Conservation (phyloP, 164 flowering plant species). For the Litsea cubeba region DNA sequence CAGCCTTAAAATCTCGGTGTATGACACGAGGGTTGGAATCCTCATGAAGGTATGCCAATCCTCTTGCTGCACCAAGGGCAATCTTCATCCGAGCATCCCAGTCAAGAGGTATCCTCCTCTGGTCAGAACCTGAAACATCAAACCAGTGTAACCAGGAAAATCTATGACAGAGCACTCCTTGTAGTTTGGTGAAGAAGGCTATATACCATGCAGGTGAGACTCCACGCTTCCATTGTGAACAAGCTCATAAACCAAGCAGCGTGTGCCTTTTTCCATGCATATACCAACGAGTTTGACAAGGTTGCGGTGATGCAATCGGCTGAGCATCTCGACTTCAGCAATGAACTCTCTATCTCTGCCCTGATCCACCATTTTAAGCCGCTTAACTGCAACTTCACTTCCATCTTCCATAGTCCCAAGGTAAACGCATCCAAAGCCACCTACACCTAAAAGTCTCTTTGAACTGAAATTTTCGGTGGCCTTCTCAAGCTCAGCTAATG, state of each 20-base stretch:
- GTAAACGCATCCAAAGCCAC: constrained; percentile 96
- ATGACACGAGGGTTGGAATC: constrained; percentile 97
- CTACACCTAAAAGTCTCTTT: constrained; percentile 78
- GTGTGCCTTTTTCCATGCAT: constrained; percentile 77
- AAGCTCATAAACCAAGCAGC: constrained; percentile 93
- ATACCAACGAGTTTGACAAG: constrained; percentile 91
- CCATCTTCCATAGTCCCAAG: constrained; percentile 70
- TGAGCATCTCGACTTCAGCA: constrained; percentile 96
- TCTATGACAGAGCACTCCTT: not conserved
- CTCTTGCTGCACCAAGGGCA: constrained; percentile 97
- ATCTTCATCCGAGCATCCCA: constrained; percentile 95
- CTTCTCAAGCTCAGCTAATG: constrained; percentile 67
- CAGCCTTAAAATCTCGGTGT: constrained; percentile 93
- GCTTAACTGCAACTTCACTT: constrained; percentile 77
- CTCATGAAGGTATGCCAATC: constrained; percentile 95
- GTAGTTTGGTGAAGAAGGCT: not conserved
- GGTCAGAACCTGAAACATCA: constrained; percentile 62
- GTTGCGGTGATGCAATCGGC: constrained; percentile 95
- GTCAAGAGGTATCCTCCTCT: constrained; percentile 56
- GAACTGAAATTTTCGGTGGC: constrained; percentile 86
- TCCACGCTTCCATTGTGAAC: constrained; percentile 95
- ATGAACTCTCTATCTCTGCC: constrained; percentile 84
- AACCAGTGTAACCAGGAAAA: constrained; percentile 4
- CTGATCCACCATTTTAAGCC: constrained; percentile 72
- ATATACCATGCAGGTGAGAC: constrained; percentile 91